Base-by-base conservation (phyloP, 2,329 filamentous ascomycete genomes). In the Ophiosphaerella herpotricha region DNA sequence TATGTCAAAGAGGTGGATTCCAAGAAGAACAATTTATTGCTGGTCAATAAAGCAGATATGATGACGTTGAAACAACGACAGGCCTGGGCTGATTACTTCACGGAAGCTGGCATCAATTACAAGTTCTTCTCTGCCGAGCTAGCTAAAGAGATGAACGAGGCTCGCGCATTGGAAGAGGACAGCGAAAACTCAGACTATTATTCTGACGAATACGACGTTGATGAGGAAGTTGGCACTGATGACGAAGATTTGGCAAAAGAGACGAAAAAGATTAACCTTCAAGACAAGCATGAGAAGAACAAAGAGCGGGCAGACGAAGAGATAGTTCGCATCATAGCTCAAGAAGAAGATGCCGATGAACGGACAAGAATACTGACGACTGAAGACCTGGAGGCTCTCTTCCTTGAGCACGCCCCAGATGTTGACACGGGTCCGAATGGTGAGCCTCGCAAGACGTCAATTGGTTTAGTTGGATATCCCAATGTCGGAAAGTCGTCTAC, bases 1-100 rank as follows among this genome's bases (percentile, higher is more conserved):
- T 99, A 99, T 63, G 94, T 99, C 65, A 95, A 96, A 76, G 91
- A 95, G 63, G 88, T 97, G 23, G 89, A 96, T 65, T 76, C 85
- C 2, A 87, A 85, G 70, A 97, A 99, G 79, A 84, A 91, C 71
- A 99, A 97, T 72, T 70, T 99, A 67, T 74, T 99, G 48, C 80
- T 99, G 47, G 93, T 99, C 68, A 99, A 99, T 81, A 99, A 99
- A 80, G 92, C 94, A 39, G 94, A 99, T 76, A 97, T 99, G 94
- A 92, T 99, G 90, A 96, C 92, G 1, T 74, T 85, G 40, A 85
- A 85, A 64, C 95, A 99, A 77, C 82, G 94, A 58, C 82, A 82
- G 58, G 80, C 82, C 0, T 99, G 94, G 94, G 92, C 92, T 3
- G 84, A 88, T 61, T 91, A 96, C 69, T 90, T 99, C 61, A 87